Evolutionary conservation across 371 early-diverging fungal species (phyloP), one percentile per base, ranked within the genome.

Genomic region (Coemansia sp.): DNA sequence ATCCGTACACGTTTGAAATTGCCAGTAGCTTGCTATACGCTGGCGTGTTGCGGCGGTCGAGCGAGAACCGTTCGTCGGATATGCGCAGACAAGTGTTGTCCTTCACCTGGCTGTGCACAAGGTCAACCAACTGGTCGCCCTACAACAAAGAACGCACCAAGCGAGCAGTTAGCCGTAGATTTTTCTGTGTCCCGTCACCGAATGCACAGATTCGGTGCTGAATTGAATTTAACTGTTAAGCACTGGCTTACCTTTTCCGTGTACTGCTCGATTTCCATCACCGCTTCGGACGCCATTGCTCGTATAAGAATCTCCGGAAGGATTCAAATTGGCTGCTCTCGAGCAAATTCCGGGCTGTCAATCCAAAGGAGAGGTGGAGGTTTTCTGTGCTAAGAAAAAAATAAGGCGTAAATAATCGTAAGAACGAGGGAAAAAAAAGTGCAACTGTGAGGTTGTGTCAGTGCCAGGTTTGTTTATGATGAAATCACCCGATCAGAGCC

Each of bases 1-100:
- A 78, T 9, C 78, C 78, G 49, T 69, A 78, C n/a, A 30, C 61
- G 61, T 68, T 78, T 31, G 77, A 76, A 3, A 78, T 71, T 2
- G 67, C 78, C 4, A 77, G 58, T 6, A 76, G 63, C 38, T 58
- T 58, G n/a, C 63, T 61, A 42, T 71, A 78, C 14, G 66, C 57
- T 1, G 78, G 78, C 3, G 78, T 78, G 8, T 69, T 42, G 40
- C 71, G 66, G 51, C 72, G 58, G 57, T 30, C 30, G n/a, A 34
- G 33, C 2, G 76, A 64, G 34, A 78, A 77, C 8, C 33, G 65
- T 35, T 54, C 10, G 56, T 57, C 52, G 3, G 71, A 34, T 4
- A 78, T 55, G n/a, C 62, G 76, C 42, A 78, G 47, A 20, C 69
- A 65, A 12, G 63, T 59, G 56, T 72, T 72, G 55, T 72, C 72